phyloP scores from a whole-genome alignment of 305 asterid genomes.

The Plantago lanceolata region DNA sequence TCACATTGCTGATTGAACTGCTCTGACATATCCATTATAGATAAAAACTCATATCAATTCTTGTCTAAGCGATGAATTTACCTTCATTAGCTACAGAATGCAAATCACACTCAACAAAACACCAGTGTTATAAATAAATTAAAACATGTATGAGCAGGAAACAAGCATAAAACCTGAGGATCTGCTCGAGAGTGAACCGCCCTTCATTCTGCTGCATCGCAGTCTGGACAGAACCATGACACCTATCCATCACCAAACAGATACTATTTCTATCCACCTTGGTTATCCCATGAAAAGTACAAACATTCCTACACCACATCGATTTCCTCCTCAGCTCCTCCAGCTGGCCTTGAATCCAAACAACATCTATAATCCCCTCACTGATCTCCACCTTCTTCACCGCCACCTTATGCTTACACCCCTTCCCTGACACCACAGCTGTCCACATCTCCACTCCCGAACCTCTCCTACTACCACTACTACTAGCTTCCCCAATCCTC shows the following conservation, averaged over 20 bases:
- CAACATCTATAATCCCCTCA: slow-evolving; percentile 58
- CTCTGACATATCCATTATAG: background rate
- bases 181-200: slow-evolving; percentile 90
- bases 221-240: slow-evolving; percentile 83
- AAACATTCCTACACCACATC: slow-evolving; percentile 94
- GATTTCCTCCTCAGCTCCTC: slow-evolving; percentile 81
- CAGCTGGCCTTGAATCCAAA: slow-evolving; percentile 88
- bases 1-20: background rate
- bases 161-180: slow-evolving; percentile 59
- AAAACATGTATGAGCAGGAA: slow-evolving; percentile 1
- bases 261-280: slow-evolving; percentile 56
- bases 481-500: slow-evolving; percentile 48
- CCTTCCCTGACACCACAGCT: slow-evolving; percentile 47
- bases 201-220: slow-evolving; percentile 91
- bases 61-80: background rate
- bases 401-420: slow-evolving; percentile 76
- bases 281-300: slow-evolving; percentile 81
- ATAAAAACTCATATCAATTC: background rate
- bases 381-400: slow-evolving; percentile 71
- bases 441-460: slow-evolving; percentile 75
- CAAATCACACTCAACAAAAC: slow-evolving; percentile 4
- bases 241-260: slow-evolving; percentile 85
- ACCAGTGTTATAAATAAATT: background rate
- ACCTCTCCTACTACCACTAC: slow-evolving; percentile 42
- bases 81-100: background rate